Percentiles rank a stretch among this genome's conserved stretches.
phyloP scores from a whole-genome alignment of 177 flowering plant genomes.

The Vitis hybrid region DNA sequence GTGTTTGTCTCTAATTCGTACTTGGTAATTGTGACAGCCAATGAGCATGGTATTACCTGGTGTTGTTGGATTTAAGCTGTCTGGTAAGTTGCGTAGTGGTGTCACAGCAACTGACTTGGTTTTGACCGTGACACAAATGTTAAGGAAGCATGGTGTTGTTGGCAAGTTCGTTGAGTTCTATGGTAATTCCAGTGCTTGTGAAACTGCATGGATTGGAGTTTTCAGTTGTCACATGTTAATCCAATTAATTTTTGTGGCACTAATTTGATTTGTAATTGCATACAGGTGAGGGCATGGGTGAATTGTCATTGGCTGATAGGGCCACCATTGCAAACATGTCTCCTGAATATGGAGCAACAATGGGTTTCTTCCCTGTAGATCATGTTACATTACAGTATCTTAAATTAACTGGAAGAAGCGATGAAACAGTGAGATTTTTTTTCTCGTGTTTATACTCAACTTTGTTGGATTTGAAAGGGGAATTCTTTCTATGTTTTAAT shows the following conservation, averaged over 20 bases:
- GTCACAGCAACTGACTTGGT: slow-evolving; percentile 74
- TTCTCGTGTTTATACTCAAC: neutral
- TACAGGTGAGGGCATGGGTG: slow-evolving; percentile 83
- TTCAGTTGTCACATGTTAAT: neutral
- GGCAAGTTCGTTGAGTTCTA: slow-evolving; percentile 71
- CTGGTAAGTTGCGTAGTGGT: slow-evolving; percentile 52
- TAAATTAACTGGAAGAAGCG: slow-evolving; percentile 91
- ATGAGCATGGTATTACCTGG: slow-evolving; percentile 80
- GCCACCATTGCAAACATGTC: slow-evolving; percentile 99
- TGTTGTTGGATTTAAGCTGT: slow-evolving; percentile 63
- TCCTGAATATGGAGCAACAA: slow-evolving; percentile 98
- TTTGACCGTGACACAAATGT: slow-evolving; percentile 62
- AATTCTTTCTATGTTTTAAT: neutral
- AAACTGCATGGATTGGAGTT: neutral
- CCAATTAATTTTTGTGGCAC: neutral
- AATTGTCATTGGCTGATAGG: slow-evolving; percentile 85
- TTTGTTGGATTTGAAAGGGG: neutral
- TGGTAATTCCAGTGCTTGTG: slow-evolving; percentile 34
- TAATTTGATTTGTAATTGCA: slow-evolving; percentile 5
- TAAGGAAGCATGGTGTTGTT: slow-evolving; percentile 73
- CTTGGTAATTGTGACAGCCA: slow-evolving; percentile 33
- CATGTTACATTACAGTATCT: slow-evolving; percentile 89
- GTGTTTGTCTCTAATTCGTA: neutral
- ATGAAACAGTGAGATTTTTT: slow-evolving; percentile 69
- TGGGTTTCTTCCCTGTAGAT: slow-evolving; percentile 99